Evolutionary conservation across 805 yeast genomes (phyloP).

Genomic region (Spathaspora girioi): DNA sequence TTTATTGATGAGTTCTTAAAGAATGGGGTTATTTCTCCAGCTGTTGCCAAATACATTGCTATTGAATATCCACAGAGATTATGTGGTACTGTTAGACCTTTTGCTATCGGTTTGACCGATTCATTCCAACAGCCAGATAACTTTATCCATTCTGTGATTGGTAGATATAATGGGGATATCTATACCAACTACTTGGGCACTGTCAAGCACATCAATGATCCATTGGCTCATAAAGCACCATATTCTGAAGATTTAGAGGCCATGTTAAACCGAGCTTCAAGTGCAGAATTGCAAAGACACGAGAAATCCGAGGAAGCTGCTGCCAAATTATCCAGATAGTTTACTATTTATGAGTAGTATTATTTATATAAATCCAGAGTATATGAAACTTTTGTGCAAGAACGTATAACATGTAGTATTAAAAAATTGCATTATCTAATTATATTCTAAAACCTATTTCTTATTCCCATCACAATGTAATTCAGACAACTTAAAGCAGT

Average conservation of each 20-base stretch:
- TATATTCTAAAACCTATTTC: neutral
- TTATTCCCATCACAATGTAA: constrained; percentile 1
- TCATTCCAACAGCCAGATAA: constrained; percentile 79
- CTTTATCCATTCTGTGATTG: constrained; percentile 78
- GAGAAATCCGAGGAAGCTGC: constrained; percentile 17
- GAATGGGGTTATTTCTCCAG: constrained; percentile 51
- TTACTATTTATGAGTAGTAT: neutral
- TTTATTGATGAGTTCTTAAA: constrained; percentile 72
- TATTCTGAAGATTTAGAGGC: constrained; percentile 40
- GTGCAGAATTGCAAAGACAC: constrained; percentile 30
- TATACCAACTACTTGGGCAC: constrained; percentile 70
- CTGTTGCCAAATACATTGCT: constrained; percentile 12
- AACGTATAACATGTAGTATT: too few species aligned
- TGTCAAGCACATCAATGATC: constrained; percentile 49
- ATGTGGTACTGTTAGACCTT: constrained; percentile 43
- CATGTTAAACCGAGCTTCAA: constrained; percentile 31
- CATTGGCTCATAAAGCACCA: constrained; percentile 55
- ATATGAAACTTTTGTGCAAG: neutral
- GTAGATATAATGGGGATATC: constrained; percentile 76
- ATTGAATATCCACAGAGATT: constrained; percentile 22
- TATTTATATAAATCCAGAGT: neutral
- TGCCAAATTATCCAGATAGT: constrained; percentile 4
- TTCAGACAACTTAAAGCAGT: constrained; percentile 4
- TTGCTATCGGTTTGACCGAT: constrained; percentile 77
- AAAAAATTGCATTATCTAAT: too few species aligned